Base-by-base conservation (phyloP, 164 flowering plant genomes). In the Taxillus chinensis region DNA sequence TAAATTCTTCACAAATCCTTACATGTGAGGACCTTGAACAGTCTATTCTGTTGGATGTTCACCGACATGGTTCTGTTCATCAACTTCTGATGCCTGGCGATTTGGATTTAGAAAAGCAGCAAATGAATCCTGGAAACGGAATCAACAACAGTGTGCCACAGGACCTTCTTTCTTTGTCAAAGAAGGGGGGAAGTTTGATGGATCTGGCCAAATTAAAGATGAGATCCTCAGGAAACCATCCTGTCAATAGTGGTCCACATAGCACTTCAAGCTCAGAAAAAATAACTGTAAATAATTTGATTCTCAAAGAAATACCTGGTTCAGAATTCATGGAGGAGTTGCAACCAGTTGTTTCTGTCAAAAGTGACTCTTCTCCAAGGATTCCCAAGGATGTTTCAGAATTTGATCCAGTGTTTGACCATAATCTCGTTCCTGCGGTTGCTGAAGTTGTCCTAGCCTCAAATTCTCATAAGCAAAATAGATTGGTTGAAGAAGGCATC, bases 361-460 rank as follows among this genome's bases (percentile, higher is more conserved):
- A 51, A 8, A 51, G 54, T 5, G 54, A 3, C 5, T 5, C 54
- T 51, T 16, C 14, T 14, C 27, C 4, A 5, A 51, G 54, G 54
- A 4, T n/a, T 1, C 6, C 54, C 7, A 10, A 51, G 5, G 51
- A 48, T 48, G 51, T 48, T 48, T 48, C 51, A 51, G 27, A 51
- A 5, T 51, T 27, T 51, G 11, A 11, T 8, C 10, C 54, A 51
- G 54, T n/a, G 27, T 51, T 15, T 14, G 27, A 14, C 14, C 5
- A 27, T 51, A 15, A n/a, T 5, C 6, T 51, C 54, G n/a, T 7
- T 14, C 54, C 64, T n/a, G 12, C 38, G n/a, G 43, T 39, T 61
- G 37, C 11, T 66, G 64, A 60, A 54, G 54, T 39, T 39, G 16
- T 53, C 15, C 9, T 67, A 57, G 59, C 55, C 45, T 46, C 61